These are phyloP conservation scores for Nitzschia palea DNA, from an alignment of 108 stramenopile species.

Conservation along the genomic window DNA sequence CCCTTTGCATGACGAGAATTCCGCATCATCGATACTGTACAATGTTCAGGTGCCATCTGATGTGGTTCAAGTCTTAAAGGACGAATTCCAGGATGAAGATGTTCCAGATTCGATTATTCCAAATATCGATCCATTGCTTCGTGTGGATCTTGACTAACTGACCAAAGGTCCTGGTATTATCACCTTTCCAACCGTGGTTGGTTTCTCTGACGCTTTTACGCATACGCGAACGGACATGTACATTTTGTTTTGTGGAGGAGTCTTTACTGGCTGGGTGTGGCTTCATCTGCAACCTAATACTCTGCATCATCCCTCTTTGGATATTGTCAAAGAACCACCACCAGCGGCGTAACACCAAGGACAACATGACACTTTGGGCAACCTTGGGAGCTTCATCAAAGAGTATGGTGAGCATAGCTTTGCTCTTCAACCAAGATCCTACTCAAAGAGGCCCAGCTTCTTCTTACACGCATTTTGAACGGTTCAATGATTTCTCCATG, in stretches of 20 bases:
- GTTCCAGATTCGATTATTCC: not conserved
- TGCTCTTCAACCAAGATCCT: too few relatives aligned
- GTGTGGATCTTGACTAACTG: constrained; percentile 57
- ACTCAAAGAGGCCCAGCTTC: too few relatives aligned
- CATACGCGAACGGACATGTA: constrained; percentile 66
- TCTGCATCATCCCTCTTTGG: too few relatives aligned
- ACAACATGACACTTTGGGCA: too few relatives aligned
- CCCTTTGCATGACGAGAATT: not conserved
- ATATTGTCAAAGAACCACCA: too few relatives aligned
- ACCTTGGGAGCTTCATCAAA: too few relatives aligned
- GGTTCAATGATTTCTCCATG: too few relatives aligned
- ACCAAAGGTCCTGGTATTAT: constrained; percentile 49
- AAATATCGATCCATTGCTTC: constrained; percentile 58
- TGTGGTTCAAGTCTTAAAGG: not conserved
- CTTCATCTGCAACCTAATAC: too few relatives aligned
- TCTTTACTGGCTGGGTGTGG: constrained; percentile 52
- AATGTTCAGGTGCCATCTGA: not conserved
- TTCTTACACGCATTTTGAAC: too few relatives aligned
- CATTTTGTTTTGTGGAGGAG: constrained; percentile 58
- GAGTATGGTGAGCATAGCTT: too few relatives aligned
- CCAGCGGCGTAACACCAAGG: too few relatives aligned
- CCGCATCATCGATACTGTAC: not conserved
- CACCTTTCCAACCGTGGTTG: constrained; percentile 47
- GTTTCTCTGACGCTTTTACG: constrained; percentile 34
- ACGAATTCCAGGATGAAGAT: constrained; percentile 39